A percentile compares a stretch with the other conserved stretches of the same genome.
These are phyloP conservation scores for Albizia julibrissin DNA, from an alignment of 306 rosid genomes.

Conservation along the genomic window DNA sequence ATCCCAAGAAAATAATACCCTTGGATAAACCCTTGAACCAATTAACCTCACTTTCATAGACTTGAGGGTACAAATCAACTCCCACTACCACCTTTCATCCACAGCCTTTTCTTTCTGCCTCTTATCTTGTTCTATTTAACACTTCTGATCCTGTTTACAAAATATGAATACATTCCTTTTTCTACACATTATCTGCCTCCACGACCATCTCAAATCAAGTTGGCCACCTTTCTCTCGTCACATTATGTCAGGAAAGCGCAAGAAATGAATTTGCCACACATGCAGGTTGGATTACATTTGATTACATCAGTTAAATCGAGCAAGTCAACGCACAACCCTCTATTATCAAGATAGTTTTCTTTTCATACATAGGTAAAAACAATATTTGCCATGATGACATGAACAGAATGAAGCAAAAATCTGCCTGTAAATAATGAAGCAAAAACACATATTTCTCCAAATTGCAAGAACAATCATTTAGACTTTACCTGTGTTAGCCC, in stretches of 20 bases:
- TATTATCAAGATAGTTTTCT: background rate
- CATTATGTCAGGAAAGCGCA: slow-evolving; percentile 18
- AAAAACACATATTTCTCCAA: background rate
- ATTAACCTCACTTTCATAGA: background rate
- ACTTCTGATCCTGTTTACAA: background rate
- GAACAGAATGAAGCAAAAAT: slow-evolving; percentile 24
- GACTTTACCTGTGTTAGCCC: slow-evolving; percentile 91
- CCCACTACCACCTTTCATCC: background rate
- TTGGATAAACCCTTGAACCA: background rate
- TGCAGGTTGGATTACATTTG: slow-evolving; percentile 11
- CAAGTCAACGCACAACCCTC: background rate
- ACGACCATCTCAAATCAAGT: background rate
- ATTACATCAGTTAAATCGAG: slow-evolving; percentile 14
- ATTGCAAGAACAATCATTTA: slow-evolving; percentile 22
- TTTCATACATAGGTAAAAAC: background rate
- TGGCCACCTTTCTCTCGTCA: background rate
- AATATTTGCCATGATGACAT: slow-evolving; percentile 17
- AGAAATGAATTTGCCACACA: slow-evolving; percentile 18
- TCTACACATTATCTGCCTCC: background rate
- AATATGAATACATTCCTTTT: background rate
- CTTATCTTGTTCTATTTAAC: slow-evolving; percentile 3
- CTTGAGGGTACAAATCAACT: slow-evolving; percentile 9
- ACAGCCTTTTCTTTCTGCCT: background rate
- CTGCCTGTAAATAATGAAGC: background rate
- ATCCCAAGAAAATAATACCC: background rate